Conservation (phyloP, 345 rosid species). For the Raphanus sativus region DNA sequence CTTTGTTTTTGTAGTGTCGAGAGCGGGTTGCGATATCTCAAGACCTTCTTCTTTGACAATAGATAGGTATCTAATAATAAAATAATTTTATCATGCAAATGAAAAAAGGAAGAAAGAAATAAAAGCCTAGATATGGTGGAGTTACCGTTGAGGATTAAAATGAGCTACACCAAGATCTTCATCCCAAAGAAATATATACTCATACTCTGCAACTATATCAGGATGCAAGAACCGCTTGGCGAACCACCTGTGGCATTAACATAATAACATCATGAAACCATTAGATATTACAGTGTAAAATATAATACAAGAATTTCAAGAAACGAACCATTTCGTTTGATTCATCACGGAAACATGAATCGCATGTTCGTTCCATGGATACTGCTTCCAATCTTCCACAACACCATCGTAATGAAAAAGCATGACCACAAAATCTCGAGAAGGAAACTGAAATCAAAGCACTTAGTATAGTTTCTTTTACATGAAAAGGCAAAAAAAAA, state of each 20-base stretch:
- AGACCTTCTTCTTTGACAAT: conserved; percentile 74
- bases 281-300: background rate
- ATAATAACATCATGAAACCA: conserved; percentile 1
- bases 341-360: conserved; percentile 74
- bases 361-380: conserved; percentile 57
- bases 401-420: conserved; percentile 91
- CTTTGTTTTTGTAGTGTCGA: conserved; percentile 71
- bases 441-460: conserved; percentile 53
- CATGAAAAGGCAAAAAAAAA: background rate
- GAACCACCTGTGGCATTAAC: conserved; percentile 70
- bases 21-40: conserved; percentile 94
- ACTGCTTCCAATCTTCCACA: conserved; percentile 75
- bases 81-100: conserved; percentile 3
- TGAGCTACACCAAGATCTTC: conserved; percentile 86
- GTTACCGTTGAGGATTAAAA: conserved; percentile 69
- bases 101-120: background rate
- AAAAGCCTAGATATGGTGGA: background rate
- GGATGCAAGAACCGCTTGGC: conserved; percentile 97
- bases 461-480: background rate
- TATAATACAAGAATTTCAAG: background rate
- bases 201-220: conserved; percentile 69
- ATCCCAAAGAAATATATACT: conserved; percentile 91
- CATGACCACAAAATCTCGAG: conserved; percentile 63
- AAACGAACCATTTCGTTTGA: conserved; percentile 84
- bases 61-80: conserved; percentile 53